phyloP scores from a whole-genome alignment of 2,329 filamentous ascomycete species.

The Pseudogymnoascus sp. region DNA sequence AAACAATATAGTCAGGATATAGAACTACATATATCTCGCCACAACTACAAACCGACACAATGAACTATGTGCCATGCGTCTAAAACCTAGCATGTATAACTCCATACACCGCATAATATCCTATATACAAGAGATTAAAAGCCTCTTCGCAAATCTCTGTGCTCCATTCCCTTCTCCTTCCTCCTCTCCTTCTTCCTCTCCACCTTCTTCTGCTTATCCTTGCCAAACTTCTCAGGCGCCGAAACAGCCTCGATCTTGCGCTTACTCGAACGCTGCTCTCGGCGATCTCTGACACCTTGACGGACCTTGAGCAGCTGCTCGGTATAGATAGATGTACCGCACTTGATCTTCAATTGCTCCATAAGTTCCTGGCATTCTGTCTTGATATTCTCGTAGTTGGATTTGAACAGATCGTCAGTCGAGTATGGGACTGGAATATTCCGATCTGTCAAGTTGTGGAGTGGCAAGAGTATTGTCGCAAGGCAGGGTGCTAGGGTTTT shows the following conservation, averaged over 20 bases:
- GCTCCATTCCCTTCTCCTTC: conserved; percentile 69
- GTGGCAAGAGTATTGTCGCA: conserved; percentile 55
- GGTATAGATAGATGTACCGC: conserved; percentile 77
- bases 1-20: conserved; percentile 9
- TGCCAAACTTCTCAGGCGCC: conserved; percentile 69
- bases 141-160: conserved; percentile 54
- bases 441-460: conserved; percentile 79
- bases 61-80: conserved; percentile 1
- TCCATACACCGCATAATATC: background rate
- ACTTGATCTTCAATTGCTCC: conserved; percentile 73
- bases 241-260: conserved; percentile 81
- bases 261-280: conserved; percentile 72
- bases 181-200: conserved; percentile 77
- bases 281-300: conserved; percentile 61
- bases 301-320: conserved; percentile 64
- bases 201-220: conserved; percentile 74
- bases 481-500: conserved; percentile 56
- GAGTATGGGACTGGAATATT: conserved; percentile 66
- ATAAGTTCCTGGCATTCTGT: conserved; percentile 69
- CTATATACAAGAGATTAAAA: conserved; percentile 10
- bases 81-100: background rate
- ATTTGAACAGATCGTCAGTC: conserved; percentile 61
- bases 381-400: conserved; percentile 63
- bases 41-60: conserved; percentile 2
- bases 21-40: conserved; percentile 6